Evolutionary conservation across 2,329 filamentous ascomycete species (phyloP).

Genomic region (Mycosphaerelloides madeirae): DNA sequence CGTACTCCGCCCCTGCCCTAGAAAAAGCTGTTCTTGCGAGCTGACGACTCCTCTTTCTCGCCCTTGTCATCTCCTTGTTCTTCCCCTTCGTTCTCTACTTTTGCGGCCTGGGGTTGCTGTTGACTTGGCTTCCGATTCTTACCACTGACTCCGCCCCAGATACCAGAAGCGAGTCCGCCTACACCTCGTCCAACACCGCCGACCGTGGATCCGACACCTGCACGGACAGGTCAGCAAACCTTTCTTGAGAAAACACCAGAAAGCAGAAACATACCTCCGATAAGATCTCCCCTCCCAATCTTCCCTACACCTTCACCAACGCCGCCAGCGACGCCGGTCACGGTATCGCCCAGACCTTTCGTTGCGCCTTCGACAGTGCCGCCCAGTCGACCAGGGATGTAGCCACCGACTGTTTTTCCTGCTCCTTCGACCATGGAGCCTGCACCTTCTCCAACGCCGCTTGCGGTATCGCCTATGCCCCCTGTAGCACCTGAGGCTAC

Average conservation of each 20-base stretch:
- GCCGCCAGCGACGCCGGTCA: conserved; percentile 34
- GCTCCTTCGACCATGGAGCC: conserved; percentile 20
- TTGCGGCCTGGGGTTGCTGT: neutral
- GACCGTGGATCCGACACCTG: conserved; percentile 35
- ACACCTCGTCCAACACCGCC: conserved; percentile 27
- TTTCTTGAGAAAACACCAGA: too few relatives aligned
- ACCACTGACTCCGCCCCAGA: conserved; percentile 31
- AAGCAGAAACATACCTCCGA: conserved; percentile 32
- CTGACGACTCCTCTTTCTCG: neutral
- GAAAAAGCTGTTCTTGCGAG: too few relatives aligned
- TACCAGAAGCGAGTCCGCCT: conserved; percentile 25
- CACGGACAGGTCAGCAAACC: neutral
- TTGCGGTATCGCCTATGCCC: conserved; percentile 34
- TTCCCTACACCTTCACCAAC: conserved; percentile 44
- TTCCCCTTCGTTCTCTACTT: neutral
- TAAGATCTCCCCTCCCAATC: conserved; percentile 41
- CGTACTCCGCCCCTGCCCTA: too few relatives aligned
- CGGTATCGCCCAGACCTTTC: conserved; percentile 39
- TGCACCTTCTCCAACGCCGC: conserved; percentile 28
- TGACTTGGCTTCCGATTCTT: conserved; percentile 22
- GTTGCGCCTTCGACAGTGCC: conserved; percentile 40
- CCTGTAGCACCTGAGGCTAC: conserved; percentile 35
- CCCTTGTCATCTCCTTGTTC: neutral
- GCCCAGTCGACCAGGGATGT: conserved; percentile 36
- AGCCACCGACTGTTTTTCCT: conserved; percentile 32